These are phyloP conservation scores for Onygenales sp. DNA, from an alignment of 2,329 filamentous ascomycete species.

Conservation along the genomic window DNA sequence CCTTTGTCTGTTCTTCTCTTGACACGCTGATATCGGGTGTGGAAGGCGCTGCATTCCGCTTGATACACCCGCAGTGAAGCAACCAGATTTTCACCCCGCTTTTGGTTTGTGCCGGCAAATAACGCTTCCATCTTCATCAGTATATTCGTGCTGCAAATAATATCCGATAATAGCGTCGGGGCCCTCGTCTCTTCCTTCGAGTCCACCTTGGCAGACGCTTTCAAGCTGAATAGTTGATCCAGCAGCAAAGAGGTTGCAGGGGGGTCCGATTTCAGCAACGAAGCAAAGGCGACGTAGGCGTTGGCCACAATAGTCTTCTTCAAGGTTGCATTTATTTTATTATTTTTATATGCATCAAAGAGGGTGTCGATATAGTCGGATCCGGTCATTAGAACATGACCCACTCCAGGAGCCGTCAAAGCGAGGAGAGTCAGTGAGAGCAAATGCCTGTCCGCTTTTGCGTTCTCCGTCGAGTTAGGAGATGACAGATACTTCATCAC, in stretches of 20 bases:
- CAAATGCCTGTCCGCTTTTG: constrained; percentile 17
- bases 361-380: constrained; percentile 81
- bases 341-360: constrained; percentile 35
- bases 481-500: constrained; percentile 25
- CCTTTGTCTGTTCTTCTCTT: constrained; percentile 28
- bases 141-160: constrained; percentile 72
- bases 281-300: constrained; percentile 63
- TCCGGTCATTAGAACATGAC: constrained; percentile 63
- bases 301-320: constrained; percentile 62
- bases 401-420: constrained; percentile 34
- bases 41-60: constrained; percentile 26
- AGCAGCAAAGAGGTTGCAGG: constrained; percentile 66
- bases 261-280: constrained; percentile 56
- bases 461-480: constrained; percentile 6
- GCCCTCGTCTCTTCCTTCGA: constrained; percentile 28
- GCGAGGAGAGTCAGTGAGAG: constrained; percentile 31
- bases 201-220: constrained; percentile 58
- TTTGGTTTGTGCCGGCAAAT: constrained; percentile 23
- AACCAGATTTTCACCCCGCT: constrained; percentile 32
- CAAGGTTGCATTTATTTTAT: constrained; percentile 49
- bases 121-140: constrained; percentile 38
- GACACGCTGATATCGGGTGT: constrained; percentile 33
- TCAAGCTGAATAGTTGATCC: constrained; percentile 76
- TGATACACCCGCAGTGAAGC: constrained; percentile 31
- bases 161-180: constrained; percentile 63